These are phyloP conservation scores for Parascedosporium putredinis DNA, from an alignment of 2,329 filamentous ascomycete species.

Conservation along the genomic window DNA sequence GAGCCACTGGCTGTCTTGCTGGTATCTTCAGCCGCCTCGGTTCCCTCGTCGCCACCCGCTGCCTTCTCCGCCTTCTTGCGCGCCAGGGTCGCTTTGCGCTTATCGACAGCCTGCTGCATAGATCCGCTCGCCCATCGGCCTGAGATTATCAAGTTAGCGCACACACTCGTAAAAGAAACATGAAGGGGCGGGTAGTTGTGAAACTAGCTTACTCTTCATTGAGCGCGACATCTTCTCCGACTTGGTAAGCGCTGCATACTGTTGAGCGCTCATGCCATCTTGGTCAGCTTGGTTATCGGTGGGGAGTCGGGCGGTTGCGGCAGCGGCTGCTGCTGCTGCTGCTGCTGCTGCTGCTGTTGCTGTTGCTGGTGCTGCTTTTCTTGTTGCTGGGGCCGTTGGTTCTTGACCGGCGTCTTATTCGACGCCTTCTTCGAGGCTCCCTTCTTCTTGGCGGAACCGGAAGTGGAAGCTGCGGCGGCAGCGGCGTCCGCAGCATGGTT, in stretches of 20 bases:
- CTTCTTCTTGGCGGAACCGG: not conserved
- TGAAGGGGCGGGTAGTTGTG: not conserved
- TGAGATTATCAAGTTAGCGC: conserved; percentile 22
- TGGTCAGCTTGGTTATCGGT: conserved; percentile 1
- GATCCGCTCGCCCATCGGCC: conserved; percentile 51
- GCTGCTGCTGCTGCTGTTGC: no score
- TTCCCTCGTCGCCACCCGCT: conserved; percentile 12
- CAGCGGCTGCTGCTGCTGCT: no score
- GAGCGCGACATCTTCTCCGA: conserved; percentile 57
- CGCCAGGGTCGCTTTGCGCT: conserved; percentile 48
- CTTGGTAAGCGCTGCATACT: conserved; percentile 52
- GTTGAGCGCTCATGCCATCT: conserved; percentile 26
- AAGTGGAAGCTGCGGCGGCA: no score
- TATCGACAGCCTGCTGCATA: conserved; percentile 50
- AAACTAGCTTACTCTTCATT: conserved; percentile 45
- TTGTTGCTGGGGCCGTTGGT: not conserved
- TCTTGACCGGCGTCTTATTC: not conserved
- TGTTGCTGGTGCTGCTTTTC: not conserved
- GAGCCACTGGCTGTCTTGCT: not conserved
- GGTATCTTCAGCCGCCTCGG: not conserved
- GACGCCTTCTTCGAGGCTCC: not conserved
- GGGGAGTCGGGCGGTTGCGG: not conserved
- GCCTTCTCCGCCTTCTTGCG: conserved; percentile 44
- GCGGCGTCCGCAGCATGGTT: not conserved
- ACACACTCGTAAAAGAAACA: not conserved